These are phyloP conservation scores for Populus ilicifolia DNA, from an alignment of 345 rosid genomes.

Conservation along the genomic window DNA sequence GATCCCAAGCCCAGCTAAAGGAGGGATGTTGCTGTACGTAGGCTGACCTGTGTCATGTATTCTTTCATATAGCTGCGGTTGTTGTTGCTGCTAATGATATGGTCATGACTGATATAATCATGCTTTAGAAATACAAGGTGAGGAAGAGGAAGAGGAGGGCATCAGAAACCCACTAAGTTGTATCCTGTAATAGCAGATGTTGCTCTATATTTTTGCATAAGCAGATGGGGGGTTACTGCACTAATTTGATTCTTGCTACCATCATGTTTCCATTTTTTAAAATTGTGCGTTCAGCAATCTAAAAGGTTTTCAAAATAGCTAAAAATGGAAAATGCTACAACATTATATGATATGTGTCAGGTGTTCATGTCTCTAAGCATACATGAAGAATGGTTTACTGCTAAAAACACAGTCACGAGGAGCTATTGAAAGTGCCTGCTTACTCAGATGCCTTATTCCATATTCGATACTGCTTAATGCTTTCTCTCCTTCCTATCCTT, in stretches of 20 bases:
- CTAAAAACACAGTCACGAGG: not conserved
- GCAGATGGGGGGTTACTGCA: not conserved
- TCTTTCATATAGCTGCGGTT: too few species aligned
- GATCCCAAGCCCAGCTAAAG: too few species aligned
- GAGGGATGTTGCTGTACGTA: too few species aligned
- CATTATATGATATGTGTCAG: not conserved
- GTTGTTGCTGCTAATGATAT: too few species aligned
- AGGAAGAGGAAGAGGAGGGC: not conserved
- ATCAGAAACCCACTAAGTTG: not conserved
- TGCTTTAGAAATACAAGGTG: not conserved
- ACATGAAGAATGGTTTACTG: not conserved
- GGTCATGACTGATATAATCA: not conserved
- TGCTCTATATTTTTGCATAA: not conserved
- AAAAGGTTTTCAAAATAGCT: not conserved
- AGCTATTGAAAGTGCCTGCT: not conserved
- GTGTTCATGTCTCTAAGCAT: not conserved
- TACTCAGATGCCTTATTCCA: not conserved
- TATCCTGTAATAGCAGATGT: not conserved
- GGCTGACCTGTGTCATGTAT: too few species aligned
- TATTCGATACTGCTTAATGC: not conserved
- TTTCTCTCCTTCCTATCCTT: not conserved
- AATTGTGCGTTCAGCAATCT: not conserved
- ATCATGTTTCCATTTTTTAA: not conserved
- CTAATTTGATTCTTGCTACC: not conserved
- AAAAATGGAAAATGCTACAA: not conserved